Base-by-base conservation (phyloP, 1,139 yeast genomes). In the Taphrina sp. region DNA sequence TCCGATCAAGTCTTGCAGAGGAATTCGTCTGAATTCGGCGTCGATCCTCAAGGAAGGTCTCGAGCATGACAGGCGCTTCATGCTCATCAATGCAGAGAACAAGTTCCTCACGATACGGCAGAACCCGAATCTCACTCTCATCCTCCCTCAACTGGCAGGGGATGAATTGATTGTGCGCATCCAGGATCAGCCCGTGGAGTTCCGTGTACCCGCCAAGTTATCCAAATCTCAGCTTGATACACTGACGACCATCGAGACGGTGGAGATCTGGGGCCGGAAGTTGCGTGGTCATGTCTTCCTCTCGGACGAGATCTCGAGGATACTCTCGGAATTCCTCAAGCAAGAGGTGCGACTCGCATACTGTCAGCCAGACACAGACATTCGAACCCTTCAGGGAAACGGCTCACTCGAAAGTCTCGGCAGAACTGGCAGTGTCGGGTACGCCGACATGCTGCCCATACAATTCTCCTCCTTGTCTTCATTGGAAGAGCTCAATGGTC, bases 61-160 rank as follows among this genome's bases (percentile, higher is more conserved):
- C 20, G 46, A 49, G n/a, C 31, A 31, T 16, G 54, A 49, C 24
- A 23, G 54, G 3, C 39, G 54, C 29, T 49, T 41, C 34, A 31
- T 38, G 29, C 39, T 49, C 20, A 23, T 49, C 23, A 39, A 49
- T 26, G 17, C 45, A 20, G 41, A 29, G 24, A 49, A 39, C 39
- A 49, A 49, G 34, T 49, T 49, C 29, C 46, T 49, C 41, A 49
- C 54, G 28, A 49, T 49, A 12, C 54, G 54, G 8, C 46, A 49
- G 28, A 38, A 38, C 19, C 19, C 54, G 3, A 12, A 24, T 3
- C 34, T 49, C 41, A 39, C 54, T 10, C 46, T 38, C 20, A 49
- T 49, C n/a, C 36, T 24, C 24, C 54, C 54, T 17, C 12, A 28
- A 1, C 33, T 49, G 5, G 19, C 39, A 10, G 47, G 22, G 5